phyloP scores from a whole-genome alignment of 2,329 filamentous ascomycete species.

The Cladophialophora immunda region DNA sequence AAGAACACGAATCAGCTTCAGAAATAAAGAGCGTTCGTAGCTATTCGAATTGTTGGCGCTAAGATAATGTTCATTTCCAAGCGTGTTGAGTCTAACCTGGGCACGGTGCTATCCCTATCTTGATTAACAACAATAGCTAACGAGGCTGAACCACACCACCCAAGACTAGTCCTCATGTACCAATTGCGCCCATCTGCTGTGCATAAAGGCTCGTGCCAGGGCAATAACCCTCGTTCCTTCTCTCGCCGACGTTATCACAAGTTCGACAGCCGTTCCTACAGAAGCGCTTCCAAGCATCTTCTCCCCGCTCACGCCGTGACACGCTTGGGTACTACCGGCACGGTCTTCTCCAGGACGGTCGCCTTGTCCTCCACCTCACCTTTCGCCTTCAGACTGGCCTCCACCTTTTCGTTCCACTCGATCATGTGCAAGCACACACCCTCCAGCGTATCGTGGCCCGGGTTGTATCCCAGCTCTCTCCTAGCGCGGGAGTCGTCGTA shows the following conservation, averaged over 20 bases:
- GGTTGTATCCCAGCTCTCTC: conserved; percentile 44
- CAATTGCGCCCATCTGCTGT: too few relatives aligned
- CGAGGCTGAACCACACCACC: too few relatives aligned
- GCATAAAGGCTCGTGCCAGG: too few relatives aligned
- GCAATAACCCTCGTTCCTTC: too few relatives aligned
- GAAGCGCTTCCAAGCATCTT: not conserved
- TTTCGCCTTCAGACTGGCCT: conserved; percentile 19
- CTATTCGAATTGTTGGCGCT: too few relatives aligned
- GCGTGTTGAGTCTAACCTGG: too few relatives aligned
- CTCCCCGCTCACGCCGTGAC: not conserved
- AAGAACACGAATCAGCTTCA: too few relatives aligned
- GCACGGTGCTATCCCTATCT: too few relatives aligned
- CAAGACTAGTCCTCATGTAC: too few relatives aligned
- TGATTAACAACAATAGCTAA: too few relatives aligned
- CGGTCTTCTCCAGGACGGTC: conserved; percentile 9
- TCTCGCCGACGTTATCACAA: not conserved
- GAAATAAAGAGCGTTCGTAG: too few relatives aligned
- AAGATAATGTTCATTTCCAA: too few relatives aligned
- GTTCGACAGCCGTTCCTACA: not conserved
- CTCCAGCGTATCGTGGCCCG: conserved; percentile 46
- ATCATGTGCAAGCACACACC: conserved; percentile 47
- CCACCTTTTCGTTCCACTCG: conserved; percentile 46
- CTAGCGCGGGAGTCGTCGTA: conserved; percentile 27
- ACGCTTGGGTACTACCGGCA: conserved; percentile 4
- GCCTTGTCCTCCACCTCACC: conserved; percentile 3